Evolutionary conservation across 1,139 yeast species (phyloP).

Genomic region (Wickerhamiella pararugosa): DNA sequence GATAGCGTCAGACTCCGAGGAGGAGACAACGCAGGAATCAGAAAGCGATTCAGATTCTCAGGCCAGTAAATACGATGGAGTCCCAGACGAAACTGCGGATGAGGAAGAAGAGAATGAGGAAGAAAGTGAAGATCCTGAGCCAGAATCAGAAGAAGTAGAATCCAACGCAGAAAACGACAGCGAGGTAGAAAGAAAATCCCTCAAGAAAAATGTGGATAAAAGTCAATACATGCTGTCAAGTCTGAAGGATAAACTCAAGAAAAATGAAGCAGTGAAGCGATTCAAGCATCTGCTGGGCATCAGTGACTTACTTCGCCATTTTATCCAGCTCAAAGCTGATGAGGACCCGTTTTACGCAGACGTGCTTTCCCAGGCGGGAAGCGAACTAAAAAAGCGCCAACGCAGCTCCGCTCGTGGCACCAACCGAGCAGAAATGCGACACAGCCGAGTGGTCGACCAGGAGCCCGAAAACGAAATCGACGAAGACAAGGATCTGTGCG

Average conservation of each 20-base stretch:
- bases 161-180: not conserved
- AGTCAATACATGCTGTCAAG: conserved; percentile 9
- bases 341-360: conserved; percentile 52
- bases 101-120: conserved; percentile 1
- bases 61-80: not conserved
- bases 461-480: conserved; percentile 85
- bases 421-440: conserved; percentile 18
- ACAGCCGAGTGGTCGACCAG: conserved; percentile 68
- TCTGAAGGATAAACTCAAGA: conserved; percentile 11
- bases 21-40: not conserved
- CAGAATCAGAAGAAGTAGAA: not conserved
- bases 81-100: not conserved
- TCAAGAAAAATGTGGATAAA: not conserved
- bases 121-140: not conserved
- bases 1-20: not conserved
- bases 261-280: conserved; percentile 57
- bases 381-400: conserved; percentile 15
- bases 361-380: conserved; percentile 41
- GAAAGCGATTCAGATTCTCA: not conserved
- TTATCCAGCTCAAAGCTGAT: conserved; percentile 67
- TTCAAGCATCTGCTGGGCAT: conserved; percentile 71
- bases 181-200: not conserved
- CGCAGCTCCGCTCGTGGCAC: not conserved
- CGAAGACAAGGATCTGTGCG: conserved; percentile 46
- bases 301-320: conserved; percentile 76